phyloP scores from a whole-genome alignment of 2,329 filamentous ascomycete genomes.

The Aspergillus alliaceus region DNA sequence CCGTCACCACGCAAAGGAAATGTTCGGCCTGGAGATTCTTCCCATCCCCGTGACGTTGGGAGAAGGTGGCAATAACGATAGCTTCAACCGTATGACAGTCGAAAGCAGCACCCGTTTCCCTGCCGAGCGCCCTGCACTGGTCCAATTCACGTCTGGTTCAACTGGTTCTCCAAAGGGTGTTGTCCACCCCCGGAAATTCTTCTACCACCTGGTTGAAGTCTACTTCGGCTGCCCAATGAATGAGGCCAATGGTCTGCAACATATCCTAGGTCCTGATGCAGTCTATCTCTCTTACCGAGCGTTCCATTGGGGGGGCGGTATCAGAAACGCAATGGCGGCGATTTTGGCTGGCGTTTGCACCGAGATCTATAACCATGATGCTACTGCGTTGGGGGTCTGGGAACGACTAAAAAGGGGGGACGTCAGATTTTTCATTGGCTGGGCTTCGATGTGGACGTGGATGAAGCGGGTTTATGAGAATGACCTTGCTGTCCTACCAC shows the following conservation, averaged over 20 bases:
- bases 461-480: background rate
- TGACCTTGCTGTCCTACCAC: background rate
- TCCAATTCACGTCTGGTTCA: constrained; percentile 7
- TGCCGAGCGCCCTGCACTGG: background rate
- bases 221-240: too few relatives aligned
- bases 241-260: too few relatives aligned
- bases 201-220: background rate
- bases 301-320: background rate
- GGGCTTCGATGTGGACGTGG: background rate
- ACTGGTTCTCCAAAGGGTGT: constrained; percentile 8
- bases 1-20: too few relatives aligned
- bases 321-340: background rate
- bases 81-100: too few relatives aligned
- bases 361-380: background rate
- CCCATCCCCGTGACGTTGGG: too few relatives aligned
- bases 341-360: background rate
- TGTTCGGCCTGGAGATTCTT: too few relatives aligned
- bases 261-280: background rate
- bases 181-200: background rate
- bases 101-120: too few relatives aligned
- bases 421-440: background rate
- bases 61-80: too few relatives aligned
- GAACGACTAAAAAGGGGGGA: background rate
- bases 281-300: background rate
- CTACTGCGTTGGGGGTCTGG: background rate